Conservation (phyloP, 305 asterid genomes). For the Solanum chacoense region DNA sequence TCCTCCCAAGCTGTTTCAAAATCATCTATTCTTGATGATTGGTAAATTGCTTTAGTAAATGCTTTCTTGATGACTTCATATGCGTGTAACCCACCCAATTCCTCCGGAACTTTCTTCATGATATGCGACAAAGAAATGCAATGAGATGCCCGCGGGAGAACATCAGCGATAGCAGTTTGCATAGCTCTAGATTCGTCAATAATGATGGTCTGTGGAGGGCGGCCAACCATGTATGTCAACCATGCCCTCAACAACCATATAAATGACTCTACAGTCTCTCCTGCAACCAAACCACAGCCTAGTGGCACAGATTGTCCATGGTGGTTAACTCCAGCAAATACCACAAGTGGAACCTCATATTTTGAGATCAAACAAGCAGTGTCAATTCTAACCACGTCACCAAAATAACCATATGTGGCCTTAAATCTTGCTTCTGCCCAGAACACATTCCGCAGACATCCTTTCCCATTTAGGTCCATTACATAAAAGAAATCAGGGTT, state of each 20-base stretch:
- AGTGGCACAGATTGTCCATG: slow-evolving; percentile 35
- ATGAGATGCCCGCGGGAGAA: slow-evolving; percentile 44
- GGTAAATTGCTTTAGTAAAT: slow-evolving; percentile 21
- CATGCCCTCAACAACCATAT: slow-evolving; percentile 50
- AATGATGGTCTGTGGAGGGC: slow-evolving; percentile 34
- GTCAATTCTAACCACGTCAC: slow-evolving; percentile 30
- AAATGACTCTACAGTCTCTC: slow-evolving; percentile 31
- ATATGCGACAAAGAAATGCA: slow-evolving; percentile 30
- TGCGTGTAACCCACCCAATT: slow-evolving; percentile 20
- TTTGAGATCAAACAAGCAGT: slow-evolving; percentile 26
- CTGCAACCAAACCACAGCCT: slow-evolving; percentile 48
- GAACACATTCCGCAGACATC: slow-evolving; percentile 38
- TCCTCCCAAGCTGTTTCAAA: slow-evolving; percentile 52
- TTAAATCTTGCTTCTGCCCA: slow-evolving; percentile 43
- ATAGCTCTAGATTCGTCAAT: slow-evolving; percentile 20
- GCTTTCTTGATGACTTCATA: slow-evolving; percentile 21
- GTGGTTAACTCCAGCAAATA: slow-evolving; percentile 42
- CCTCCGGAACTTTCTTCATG: slow-evolving; percentile 20
- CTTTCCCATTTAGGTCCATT: slow-evolving; percentile 45
- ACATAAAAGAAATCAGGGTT: slow-evolving; percentile 42
- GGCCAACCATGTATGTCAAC: slow-evolving; percentile 52
- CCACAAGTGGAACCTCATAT: slow-evolving; percentile 40
- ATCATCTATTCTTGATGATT: slow-evolving; percentile 24
- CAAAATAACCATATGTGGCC: slow-evolving; percentile 39
- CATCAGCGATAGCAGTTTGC: slow-evolving; percentile 40